Evolutionary conservation across 2,329 filamentous ascomycete genomes (phyloP).

Genomic region (Pyricularia sp.): DNA sequence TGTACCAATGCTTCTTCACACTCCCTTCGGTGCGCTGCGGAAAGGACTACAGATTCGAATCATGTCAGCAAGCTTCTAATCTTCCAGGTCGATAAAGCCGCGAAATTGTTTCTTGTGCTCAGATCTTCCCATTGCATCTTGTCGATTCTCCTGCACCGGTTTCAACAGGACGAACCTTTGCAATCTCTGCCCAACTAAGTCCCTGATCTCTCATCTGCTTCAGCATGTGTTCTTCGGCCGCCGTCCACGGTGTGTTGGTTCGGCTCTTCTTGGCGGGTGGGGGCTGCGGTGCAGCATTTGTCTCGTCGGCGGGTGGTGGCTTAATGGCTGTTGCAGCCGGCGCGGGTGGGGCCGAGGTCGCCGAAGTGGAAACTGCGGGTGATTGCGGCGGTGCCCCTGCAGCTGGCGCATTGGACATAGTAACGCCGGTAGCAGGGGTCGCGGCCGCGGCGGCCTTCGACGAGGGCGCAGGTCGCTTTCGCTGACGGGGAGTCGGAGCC

Average conservation of each 20-base stretch:
- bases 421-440: constrained; percentile 24
- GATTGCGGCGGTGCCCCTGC: constrained; percentile 20
- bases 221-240: constrained; percentile 81
- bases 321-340: constrained; percentile 17
- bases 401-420: constrained; percentile 22
- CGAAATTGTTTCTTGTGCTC: background rate
- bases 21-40: constrained; percentile 90
- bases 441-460: constrained; percentile 18
- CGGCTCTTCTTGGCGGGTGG: constrained; percentile 79
- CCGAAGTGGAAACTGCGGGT: constrained; percentile 9
- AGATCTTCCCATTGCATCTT: background rate
- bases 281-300: constrained; percentile 24
- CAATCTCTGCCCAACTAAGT: constrained; percentile 95
- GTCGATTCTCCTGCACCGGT: background rate
- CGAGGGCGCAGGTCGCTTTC: constrained; percentile 27
- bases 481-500: constrained; percentile 20
- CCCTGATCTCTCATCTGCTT: constrained; percentile 92
- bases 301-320: constrained; percentile 20
- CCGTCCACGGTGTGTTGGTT: constrained; percentile 98
- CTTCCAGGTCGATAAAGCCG: background rate
- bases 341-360: constrained; percentile 3
- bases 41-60: constrained; percentile 57
- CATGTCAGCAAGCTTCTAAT: background rate
- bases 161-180: constrained; percentile 59
- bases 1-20: constrained; percentile 99